These are phyloP conservation scores for Aspergillus novoparasiticus DNA, from an alignment of 2,329 filamentous ascomycete species.

Conservation along the genomic window DNA sequence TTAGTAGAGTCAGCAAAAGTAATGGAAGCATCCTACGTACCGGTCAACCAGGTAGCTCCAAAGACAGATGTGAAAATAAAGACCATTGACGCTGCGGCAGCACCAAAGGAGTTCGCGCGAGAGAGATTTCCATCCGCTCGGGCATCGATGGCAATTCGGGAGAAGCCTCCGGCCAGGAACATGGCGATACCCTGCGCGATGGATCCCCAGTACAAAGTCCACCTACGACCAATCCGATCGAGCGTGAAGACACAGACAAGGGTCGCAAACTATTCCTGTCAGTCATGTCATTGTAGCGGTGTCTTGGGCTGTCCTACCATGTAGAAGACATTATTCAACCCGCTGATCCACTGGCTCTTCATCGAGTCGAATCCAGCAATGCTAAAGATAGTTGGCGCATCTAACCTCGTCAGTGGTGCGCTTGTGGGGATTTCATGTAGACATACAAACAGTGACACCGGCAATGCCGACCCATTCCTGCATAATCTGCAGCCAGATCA, in stretches of 20 bases:
- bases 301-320: slow-evolving; percentile 46
- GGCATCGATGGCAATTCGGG: slow-evolving; percentile 55
- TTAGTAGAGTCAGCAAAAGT: slow-evolving; percentile 57
- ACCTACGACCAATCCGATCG: slow-evolving; percentile 68
- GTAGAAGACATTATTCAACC: slow-evolving; percentile 59
- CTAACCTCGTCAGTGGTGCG: slow-evolving; percentile 16
- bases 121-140: slow-evolving; percentile 48
- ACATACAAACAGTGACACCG: slow-evolving; percentile 63
- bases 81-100: slow-evolving; percentile 69
- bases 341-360: slow-evolving; percentile 67
- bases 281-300: not conserved
- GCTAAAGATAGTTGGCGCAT: slow-evolving; percentile 61
- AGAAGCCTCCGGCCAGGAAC: slow-evolving; percentile 67
- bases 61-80: slow-evolving; percentile 70
- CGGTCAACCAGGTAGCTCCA: slow-evolving; percentile 63
- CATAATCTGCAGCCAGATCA: slow-evolving; percentile 72
- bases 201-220: slow-evolving; percentile 71
- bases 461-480: slow-evolving; percentile 73
- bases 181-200: slow-evolving; percentile 66
- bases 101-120: slow-evolving; percentile 58
- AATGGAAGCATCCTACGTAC: slow-evolving; percentile 61
- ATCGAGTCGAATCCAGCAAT: slow-evolving; percentile 66
- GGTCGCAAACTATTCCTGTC: slow-evolving; percentile 58
- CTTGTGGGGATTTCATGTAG: not conserved
- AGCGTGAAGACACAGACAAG: slow-evolving; percentile 71